These are phyloP conservation scores for Geosmithia putterillii DNA, from an alignment of 2,329 filamentous ascomycete genomes.

Conservation along the genomic window DNA sequence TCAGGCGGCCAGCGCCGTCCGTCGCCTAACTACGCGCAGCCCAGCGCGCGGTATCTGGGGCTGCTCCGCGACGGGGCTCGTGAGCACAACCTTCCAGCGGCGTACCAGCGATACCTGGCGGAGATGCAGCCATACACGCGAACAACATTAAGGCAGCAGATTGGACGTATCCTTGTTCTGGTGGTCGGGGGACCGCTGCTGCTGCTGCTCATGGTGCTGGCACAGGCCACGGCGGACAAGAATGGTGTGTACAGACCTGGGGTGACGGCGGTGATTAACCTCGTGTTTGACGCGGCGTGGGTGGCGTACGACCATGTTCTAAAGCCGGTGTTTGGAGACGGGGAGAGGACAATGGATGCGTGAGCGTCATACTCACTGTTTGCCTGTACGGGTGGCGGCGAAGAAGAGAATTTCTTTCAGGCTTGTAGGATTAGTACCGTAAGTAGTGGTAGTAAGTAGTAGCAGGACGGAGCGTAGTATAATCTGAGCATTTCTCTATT, in stretches of 20 bases:
- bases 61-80: slow-evolving; percentile 66
- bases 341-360: slow-evolving; percentile 49
- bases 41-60: slow-evolving; percentile 72
- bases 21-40: slow-evolving; percentile 62
- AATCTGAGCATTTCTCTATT: too few relatives aligned
- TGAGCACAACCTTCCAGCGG: slow-evolving; percentile 67
- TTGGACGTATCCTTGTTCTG: slow-evolving; percentile 54
- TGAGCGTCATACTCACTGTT: slow-evolving; percentile 3
- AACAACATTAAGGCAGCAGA: slow-evolving; percentile 52
- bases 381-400: too few relatives aligned
- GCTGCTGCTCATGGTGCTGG: slow-evolving; percentile 29
- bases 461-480: too few relatives aligned
- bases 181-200: slow-evolving; percentile 44
- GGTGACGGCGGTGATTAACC: slow-evolving; percentile 40
- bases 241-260: slow-evolving; percentile 57
- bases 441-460: too few relatives aligned
- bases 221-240: slow-evolving; percentile 45
- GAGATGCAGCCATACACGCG: slow-evolving; percentile 57
- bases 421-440: too few relatives aligned
- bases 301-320: slow-evolving; percentile 29
- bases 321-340: slow-evolving; percentile 67
- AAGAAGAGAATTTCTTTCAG: too few relatives aligned
- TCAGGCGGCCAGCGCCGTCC: slow-evolving; percentile 38
- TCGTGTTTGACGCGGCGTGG: slow-evolving; percentile 39
- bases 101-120: slow-evolving; percentile 65